A percentile compares a stretch with the other conserved stretches of the same genome.
phyloP scores from a whole-genome alignment of 495 filamentous ascomycete species.

The Rusavskia elegans region DNA sequence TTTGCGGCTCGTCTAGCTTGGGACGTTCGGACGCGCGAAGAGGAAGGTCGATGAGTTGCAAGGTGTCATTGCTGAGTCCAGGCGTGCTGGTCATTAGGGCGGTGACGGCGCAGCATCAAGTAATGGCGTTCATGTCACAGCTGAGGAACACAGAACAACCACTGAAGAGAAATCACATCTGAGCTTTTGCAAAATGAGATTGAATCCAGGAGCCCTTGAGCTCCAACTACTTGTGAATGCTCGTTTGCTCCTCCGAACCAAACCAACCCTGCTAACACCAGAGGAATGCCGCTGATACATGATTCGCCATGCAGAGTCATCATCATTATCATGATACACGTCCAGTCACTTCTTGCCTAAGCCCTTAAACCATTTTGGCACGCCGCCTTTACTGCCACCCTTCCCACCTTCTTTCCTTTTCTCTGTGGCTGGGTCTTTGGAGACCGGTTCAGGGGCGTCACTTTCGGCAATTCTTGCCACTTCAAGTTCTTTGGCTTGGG shows the following conservation, averaged over 20 bases:
- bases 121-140: too few species aligned
- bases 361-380: constrained; percentile 60
- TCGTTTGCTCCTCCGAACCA: too few species aligned
- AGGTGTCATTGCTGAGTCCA: constrained; percentile 90
- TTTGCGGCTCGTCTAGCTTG: constrained; percentile 42
- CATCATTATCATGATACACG: background rate
- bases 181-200: too few species aligned
- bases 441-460: constrained; percentile 22
- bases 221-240: too few species aligned
- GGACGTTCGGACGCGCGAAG: constrained; percentile 95
- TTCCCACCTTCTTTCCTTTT: constrained; percentile 16
- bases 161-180: too few species aligned
- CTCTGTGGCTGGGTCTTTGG: constrained; percentile 29
- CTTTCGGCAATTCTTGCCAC: constrained; percentile 30
- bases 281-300: background rate
- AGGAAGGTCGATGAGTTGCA: constrained; percentile 97
- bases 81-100: constrained; percentile 64
- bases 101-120: constrained; percentile 1
- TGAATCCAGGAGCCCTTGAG: too few species aligned
- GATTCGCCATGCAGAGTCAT: background rate
- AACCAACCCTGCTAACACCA: background rate
- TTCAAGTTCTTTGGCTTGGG: constrained; percentile 50
- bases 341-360: constrained; percentile 36
- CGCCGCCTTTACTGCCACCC: constrained; percentile 17
- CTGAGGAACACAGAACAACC: too few species aligned